phyloP scores from a whole-genome alignment of 164 flowering plant genomes.

The Magnolia kwangsiensis region DNA sequence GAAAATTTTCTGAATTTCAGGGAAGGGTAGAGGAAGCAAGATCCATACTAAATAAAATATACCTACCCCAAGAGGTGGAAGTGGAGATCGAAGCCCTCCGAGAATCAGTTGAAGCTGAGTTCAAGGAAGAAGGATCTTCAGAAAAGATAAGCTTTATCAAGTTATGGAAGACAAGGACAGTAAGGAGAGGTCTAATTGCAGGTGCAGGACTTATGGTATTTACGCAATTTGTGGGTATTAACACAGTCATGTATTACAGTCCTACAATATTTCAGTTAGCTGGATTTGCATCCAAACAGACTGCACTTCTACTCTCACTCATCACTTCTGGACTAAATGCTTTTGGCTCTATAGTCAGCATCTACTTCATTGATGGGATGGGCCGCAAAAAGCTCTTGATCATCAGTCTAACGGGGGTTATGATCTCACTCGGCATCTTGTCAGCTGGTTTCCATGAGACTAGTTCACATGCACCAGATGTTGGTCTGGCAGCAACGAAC shows the following conservation, averaged over 20 bases:
- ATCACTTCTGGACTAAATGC: slow-evolving; percentile 68
- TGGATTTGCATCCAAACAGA: slow-evolving; percentile 57
- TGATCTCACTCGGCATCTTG: slow-evolving; percentile 43
- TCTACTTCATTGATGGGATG: slow-evolving; percentile 53
- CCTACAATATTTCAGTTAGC: slow-evolving; percentile 70
- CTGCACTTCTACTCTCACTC: slow-evolving; percentile 61
- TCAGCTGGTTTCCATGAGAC: slow-evolving; percentile 51
- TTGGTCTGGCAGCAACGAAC: slow-evolving; percentile 29
- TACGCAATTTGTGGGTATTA: slow-evolving; percentile 76
- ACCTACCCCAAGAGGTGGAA: slow-evolving; percentile 33
- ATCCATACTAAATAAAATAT: slow-evolving; percentile 28
- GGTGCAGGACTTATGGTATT: slow-evolving; percentile 63
- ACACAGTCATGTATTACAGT: slow-evolving; percentile 79
- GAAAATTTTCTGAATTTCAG: slow-evolving; percentile 21
- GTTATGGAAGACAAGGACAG: slow-evolving; percentile 39
- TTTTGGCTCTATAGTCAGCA: slow-evolving; percentile 55
- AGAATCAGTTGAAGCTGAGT: slow-evolving; percentile 47
- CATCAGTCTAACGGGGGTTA: slow-evolving; percentile 47
- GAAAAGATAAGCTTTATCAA: slow-evolving; percentile 36
- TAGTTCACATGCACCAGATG: slow-evolving; percentile 40
- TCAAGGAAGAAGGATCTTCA: slow-evolving; percentile 27
- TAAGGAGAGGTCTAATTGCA: slow-evolving; percentile 51
- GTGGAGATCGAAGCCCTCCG: slow-evolving; percentile 43
- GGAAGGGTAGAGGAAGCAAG: slow-evolving; percentile 54
- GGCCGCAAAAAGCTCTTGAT: slow-evolving; percentile 66